These are phyloP conservation scores for Solanum megistacrolobum DNA, from an alignment of 257 asterid genomes.

Conservation along the genomic window DNA sequence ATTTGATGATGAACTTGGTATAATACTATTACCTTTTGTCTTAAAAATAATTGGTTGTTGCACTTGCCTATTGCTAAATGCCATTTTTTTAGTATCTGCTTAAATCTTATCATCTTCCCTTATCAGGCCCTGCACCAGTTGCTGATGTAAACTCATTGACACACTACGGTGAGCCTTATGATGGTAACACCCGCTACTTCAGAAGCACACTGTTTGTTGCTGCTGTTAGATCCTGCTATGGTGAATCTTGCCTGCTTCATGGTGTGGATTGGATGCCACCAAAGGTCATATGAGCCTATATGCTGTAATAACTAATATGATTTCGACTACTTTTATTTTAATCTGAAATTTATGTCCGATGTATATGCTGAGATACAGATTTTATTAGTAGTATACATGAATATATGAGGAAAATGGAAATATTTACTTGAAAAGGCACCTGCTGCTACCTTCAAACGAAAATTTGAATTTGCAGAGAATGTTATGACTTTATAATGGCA, in stretches of 20 bases:
- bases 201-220: conserved; percentile 94
- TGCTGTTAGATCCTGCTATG: conserved; percentile 95
- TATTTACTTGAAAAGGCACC: background rate
- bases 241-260: conserved; percentile 93
- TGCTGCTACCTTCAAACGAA: background rate
- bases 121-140: conserved; percentile 58
- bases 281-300: conserved; percentile 37
- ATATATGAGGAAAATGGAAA: background rate
- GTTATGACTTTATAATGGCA: background rate
- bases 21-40: background rate
- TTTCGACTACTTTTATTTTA: background rate
- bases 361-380: background rate
- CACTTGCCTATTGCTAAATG: background rate
- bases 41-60: background rate
- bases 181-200: conserved; percentile 93
- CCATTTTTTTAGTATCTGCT: background rate
- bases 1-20: conserved; percentile 84
- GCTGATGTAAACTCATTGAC: conserved; percentile 87
- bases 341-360: background rate
- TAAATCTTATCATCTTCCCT: conserved; percentile 5
- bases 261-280: conserved; percentile 99
- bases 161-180: conserved; percentile 94
- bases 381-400: background rate
- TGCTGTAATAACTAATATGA: background rate
- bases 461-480: background rate